A percentile compares a stretch with the other conserved stretches of the same genome.
Evolutionary conservation across 2,329 filamentous ascomycete genomes (phyloP).

Genomic region (Rutstroemia sp.): DNA sequence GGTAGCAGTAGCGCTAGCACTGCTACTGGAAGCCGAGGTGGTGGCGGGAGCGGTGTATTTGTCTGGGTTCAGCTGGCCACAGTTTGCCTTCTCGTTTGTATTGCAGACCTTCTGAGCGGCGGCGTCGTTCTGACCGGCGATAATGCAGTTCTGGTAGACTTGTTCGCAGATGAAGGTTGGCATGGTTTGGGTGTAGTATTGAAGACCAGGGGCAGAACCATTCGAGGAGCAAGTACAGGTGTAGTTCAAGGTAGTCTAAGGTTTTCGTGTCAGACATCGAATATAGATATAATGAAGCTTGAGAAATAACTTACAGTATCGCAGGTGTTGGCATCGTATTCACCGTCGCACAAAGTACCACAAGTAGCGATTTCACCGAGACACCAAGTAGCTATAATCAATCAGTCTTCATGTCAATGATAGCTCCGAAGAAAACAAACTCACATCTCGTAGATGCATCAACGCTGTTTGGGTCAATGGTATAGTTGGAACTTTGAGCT

Average conservation of each 20-base stretch:
- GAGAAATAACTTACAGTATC: conserved; percentile 40
- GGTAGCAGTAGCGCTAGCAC: conserved; percentile 24
- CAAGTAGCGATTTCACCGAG: conserved; percentile 50
- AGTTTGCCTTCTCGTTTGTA: conserved; percentile 34
- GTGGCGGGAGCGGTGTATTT: conserved; percentile 25
- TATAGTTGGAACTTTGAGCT: conserved; percentile 16
- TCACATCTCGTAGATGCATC: conserved; percentile 17
- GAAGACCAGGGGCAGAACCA: conserved; percentile 46
- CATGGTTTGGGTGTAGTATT: conserved; percentile 48
- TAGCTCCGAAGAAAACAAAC: conserved; percentile 1
- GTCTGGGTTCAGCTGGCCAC: conserved; percentile 37
- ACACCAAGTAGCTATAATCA: conserved; percentile 45
- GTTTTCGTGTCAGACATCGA: not conserved
- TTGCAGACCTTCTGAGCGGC: conserved; percentile 42
- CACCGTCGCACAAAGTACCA: conserved; percentile 49
- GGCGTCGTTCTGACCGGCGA: conserved; percentile 36
- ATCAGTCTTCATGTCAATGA: conserved; percentile 12
- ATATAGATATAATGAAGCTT: not conserved
- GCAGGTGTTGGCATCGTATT: conserved; percentile 44
- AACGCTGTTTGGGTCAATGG: conserved; percentile 22
- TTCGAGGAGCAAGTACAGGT: conserved; percentile 48
- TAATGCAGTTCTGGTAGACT: conserved; percentile 43
- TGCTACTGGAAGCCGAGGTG: conserved; percentile 34
- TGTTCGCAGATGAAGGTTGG: conserved; percentile 52
- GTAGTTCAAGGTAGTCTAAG: conserved; percentile 43